phyloP scores from a whole-genome alignment of 805 yeast genomes.

The Wickerhamomyces chambardii region DNA sequence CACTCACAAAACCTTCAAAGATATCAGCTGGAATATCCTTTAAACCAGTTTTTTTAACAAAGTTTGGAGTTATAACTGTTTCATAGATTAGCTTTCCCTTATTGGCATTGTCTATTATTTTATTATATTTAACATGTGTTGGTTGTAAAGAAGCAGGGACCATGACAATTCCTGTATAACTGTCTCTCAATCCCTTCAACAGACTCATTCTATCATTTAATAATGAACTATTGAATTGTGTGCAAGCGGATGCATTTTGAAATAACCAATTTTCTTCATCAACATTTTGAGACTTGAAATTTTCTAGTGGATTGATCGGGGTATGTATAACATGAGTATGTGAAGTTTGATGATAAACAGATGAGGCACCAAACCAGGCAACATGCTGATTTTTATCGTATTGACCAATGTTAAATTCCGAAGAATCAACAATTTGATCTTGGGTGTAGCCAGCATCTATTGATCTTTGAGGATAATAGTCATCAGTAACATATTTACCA shows the following conservation, averaged over 20 bases:
- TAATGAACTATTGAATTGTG: slow-evolving; percentile 59
- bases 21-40: slow-evolving; percentile 46
- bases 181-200: slow-evolving; percentile 60
- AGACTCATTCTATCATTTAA: slow-evolving; percentile 46
- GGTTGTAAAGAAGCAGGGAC: slow-evolving; percentile 77
- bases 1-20: slow-evolving; percentile 49
- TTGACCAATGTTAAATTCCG: slow-evolving; percentile 35
- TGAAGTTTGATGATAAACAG: slow-evolving; percentile 24
- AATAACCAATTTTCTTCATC: slow-evolving; percentile 77
- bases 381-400: slow-evolving; percentile 40
- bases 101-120: slow-evolving; percentile 13
- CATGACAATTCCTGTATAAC: slow-evolving; percentile 77
- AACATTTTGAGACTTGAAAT: slow-evolving; percentile 11
- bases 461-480: slow-evolving; percentile 65
- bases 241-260: slow-evolving; percentile 74
- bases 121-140: slow-evolving; percentile 16
- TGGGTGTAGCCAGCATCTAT: slow-evolving; percentile 49
- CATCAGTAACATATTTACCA: slow-evolving; percentile 79
- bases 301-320: neutral
- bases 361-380: slow-evolving; percentile 41
- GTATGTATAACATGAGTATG: neutral
- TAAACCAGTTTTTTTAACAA: slow-evolving; percentile 56
- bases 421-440: slow-evolving; percentile 67
- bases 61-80: slow-evolving; percentile 36
- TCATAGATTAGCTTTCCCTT: slow-evolving; percentile 33